Evolutionary conservation across 2,329 filamentous ascomycete species (phyloP).

Genomic region (Epichloe sp.): DNA sequence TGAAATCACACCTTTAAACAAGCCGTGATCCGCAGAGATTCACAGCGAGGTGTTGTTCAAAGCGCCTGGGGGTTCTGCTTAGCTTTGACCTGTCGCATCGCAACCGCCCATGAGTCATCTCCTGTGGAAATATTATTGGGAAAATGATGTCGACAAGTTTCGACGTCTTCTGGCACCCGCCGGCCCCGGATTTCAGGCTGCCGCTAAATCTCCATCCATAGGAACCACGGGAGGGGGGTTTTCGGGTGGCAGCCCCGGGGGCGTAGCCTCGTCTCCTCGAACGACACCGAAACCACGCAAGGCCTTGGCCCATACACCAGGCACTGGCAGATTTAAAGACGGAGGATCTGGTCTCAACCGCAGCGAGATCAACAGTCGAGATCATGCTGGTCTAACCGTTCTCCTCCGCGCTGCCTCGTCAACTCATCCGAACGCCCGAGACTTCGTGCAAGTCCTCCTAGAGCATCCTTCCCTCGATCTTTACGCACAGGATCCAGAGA

Average conservation of each 20-base stretch:
- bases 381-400: conserved; percentile 68
- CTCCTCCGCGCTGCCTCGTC: conserved; percentile 77
- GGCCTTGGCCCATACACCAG: conserved; percentile 34
- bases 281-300: conserved; percentile 37
- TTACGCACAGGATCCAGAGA: conserved; percentile 78
- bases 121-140: conserved; percentile 93
- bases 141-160: conserved; percentile 96
- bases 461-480: conserved; percentile 75
- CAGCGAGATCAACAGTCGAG: conserved; percentile 73
- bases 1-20: conserved; percentile 65
- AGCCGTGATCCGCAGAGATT: conserved; percentile 71
- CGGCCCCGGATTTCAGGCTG: conserved; percentile 41
- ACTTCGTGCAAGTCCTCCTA: conserved; percentile 67
- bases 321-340: conserved; percentile 30
- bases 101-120: conserved; percentile 71
- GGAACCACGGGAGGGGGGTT: conserved; percentile 18
- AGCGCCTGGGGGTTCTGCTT: conserved; percentile 29
- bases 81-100: conserved; percentile 5
- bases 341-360: conserved; percentile 30
- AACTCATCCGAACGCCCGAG: conserved; percentile 50
- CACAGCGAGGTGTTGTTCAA: conserved; percentile 74
- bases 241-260: conserved; percentile 25
- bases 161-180: conserved; percentile 71
- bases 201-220: conserved; percentile 39
- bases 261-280: conserved; percentile 37